A percentile compares a stretch with the other conserved stretches of the same genome.
Conservation (phyloP, 495 filamentous ascomycete species). For the Aspergillus bertholletiae region DNA sequence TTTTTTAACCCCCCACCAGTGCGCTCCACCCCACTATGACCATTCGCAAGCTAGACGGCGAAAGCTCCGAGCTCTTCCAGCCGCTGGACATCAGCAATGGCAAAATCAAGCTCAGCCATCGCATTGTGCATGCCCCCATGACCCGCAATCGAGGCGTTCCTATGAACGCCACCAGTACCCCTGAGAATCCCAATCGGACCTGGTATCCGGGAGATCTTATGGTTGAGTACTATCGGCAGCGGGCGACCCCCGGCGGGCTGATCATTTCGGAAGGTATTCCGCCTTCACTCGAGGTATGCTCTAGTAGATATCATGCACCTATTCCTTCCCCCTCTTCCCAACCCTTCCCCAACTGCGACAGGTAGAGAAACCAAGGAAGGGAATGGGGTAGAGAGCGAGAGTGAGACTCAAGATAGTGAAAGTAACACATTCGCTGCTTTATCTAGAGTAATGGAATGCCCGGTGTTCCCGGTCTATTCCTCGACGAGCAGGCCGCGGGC, state of each 20-base stretch:
- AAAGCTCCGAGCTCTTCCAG: constrained; percentile 45
- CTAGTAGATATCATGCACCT: background rate
- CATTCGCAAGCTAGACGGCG: constrained; percentile 17
- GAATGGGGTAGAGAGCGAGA: background rate
- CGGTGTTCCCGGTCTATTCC: constrained; percentile 49
- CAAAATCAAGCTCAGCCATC: constrained; percentile 47
- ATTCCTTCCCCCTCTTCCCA: background rate
- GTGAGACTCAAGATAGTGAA: background rate
- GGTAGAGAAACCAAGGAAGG: too few species aligned
- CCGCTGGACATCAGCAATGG: constrained; percentile 50
- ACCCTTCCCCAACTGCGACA: too few species aligned
- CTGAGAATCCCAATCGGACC: constrained; percentile 39
- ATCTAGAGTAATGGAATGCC: constrained; percentile 41
- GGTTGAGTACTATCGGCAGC: constrained; percentile 54
- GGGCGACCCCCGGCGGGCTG: constrained; percentile 49
- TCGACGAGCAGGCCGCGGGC: constrained; percentile 38
- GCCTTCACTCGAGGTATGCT: constrained; percentile 40
- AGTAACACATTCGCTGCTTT: background rate
- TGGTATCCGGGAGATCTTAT: constrained; percentile 45
- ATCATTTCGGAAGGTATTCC: constrained; percentile 54
- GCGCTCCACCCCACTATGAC: constrained; percentile 26
- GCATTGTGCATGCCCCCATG: constrained; percentile 52
- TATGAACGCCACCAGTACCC: constrained; percentile 34
- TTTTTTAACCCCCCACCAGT: too few species aligned
- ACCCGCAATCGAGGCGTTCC: constrained; percentile 50